Base-by-base conservation (phyloP, 352 stramenopile genomes). In the Pythium dissotocum region DNA sequence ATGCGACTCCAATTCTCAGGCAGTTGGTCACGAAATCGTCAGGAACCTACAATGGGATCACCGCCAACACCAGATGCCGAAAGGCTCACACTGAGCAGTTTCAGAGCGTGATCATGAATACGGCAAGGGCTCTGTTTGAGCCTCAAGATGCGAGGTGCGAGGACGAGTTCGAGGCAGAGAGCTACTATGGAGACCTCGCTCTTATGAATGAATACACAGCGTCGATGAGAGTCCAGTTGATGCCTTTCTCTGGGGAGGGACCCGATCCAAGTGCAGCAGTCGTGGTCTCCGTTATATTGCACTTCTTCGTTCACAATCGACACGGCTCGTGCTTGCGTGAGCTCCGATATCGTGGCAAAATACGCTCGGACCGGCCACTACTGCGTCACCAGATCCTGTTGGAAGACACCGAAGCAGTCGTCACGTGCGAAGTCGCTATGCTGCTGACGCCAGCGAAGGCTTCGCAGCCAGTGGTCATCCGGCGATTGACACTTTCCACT, bases 261-360 rank as follows among this genome's bases (percentile, higher is more conserved):
- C 18, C 26, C n/a, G 16, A 12, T 52, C 16, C 30, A 21, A 32
- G 38, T 40, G 18, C 28, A 35, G 35, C 18, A 33, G 9, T 35
- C 26, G n/a, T 30, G 14, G 54, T 57, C 7, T 51, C 52, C 12
- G 55, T 70, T 12, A 64, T 70, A 16, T 55, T 64, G 18, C 63
- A 70, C 38, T 61, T 65, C 14, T 30, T 26, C 44, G 24, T 70
- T 16, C 46, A 24, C 9, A 13, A 48, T 14, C 33, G 26, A 51
- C 52, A 28, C 6, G 48, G 57, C n/a, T 30, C 35, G 18, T 40
- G 46, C 35, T 36, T 70, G 35, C 63, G 63, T 13, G 66, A 72
- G 44, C 68, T 72, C 33, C 66, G 49, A 10, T 49, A 68, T 13
- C 59, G 66, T 21, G 59, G 54, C 6, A 68, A 66, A 28, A 16